Evolutionary conservation across 2,329 filamentous ascomycete species (phyloP), one percentile per base, ranked within the genome.

Genomic region (Pseudocercospora eumusae): DNA sequence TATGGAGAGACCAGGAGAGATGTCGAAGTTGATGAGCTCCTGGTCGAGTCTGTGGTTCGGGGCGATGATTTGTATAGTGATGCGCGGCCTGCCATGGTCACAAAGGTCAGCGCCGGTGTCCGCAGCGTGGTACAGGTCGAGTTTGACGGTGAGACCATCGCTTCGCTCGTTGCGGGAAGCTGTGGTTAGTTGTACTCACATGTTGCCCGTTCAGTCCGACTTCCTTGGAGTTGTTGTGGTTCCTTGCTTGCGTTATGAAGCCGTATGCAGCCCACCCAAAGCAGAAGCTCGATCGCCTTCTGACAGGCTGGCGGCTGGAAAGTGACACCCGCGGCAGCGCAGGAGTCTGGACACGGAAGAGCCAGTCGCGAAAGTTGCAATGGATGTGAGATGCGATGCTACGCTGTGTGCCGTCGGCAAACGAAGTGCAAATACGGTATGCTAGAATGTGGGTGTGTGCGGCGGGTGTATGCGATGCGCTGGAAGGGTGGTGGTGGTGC

Each of bases 21-120:
- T 87, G 71, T 96, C 92, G 68, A 96, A 85, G 61, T 87, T 88
- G 70, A 96, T 82, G 73, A 96, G 84, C 73, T 92, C 90, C 66
- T 88, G 85, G 75, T 92, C 88, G 62, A 80, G 73, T 69, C 80
- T 78, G 74, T 86, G 82, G 74, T 90, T 86, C 67, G 88, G 86
- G 68, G 89, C 89, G 74, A 89, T 89, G 75, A 96, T 90, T 76
- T 86, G 91, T 77, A 96, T 86, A 57, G 92, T 95, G 79, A 96
- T 89, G 77, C 88, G 90, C 62, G 80, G 79, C 92, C 92, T 96
- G 69, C 62, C 55, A 56, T 54, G 59, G 59, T 62, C 47, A 63
- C 59, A 66, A 66, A 25, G 60, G 65, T 71, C 63, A 72, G 70
- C 57, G 56, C 44, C 49, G 64, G 55, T 60, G 62, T 50, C 53